Base-by-base conservation (phyloP, 1,284 basidiomycete genomes). In the Marasmius tenuissimus region DNA sequence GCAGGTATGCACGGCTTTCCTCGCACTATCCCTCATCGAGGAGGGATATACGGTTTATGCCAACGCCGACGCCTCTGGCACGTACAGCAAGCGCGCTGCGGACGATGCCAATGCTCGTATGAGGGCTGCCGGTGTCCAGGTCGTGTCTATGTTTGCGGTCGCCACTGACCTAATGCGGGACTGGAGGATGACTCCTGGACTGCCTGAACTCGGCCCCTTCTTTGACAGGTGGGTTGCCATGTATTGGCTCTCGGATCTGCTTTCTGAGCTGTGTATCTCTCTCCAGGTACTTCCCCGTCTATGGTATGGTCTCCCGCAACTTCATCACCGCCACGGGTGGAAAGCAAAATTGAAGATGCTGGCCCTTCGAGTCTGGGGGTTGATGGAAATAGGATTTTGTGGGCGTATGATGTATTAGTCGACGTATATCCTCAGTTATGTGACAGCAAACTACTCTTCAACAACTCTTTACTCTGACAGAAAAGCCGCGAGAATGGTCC, bases 11-110 rank as follows among this genome's bases (percentile, higher is more conserved):
- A 80, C 78, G 20, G 65, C 77, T 3, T 81, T 81, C 71, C 71
- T 80, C 18, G 78, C 80, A 1, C 71, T 81, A 40, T 81, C 80
- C n/a, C 74, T 81, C 40, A 61, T 69, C 49, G 66, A 76, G 38
- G 79, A 75, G 50, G 80, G 79, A 7, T 81, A 79, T 68, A 75
- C 71, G 18, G 80, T 82, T 38, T 81, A 71, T 61, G 79, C 76
- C 47, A 79, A 81, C 66, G 72, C 74, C 22, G 79, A 81, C 33
- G 78, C 79, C 8, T 79, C 77, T 9, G 79, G 80, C 2, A 75
- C 77, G 1, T 74, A 75, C 61, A 73, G 74, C 62, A 66, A 67
- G 34, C 71, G 73, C 59, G 77, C 75, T 14, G 76, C 79, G 0
- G 71, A 73, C 33, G 78, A 78, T 27, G 78, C 79, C 9, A 80